A percentile compares a stretch with the other conserved stretches of the same genome.
These are phyloP conservation scores for Neurospora tetrasperma DNA, from an alignment of 495 filamentous ascomycete genomes.

Conservation along the genomic window DNA sequence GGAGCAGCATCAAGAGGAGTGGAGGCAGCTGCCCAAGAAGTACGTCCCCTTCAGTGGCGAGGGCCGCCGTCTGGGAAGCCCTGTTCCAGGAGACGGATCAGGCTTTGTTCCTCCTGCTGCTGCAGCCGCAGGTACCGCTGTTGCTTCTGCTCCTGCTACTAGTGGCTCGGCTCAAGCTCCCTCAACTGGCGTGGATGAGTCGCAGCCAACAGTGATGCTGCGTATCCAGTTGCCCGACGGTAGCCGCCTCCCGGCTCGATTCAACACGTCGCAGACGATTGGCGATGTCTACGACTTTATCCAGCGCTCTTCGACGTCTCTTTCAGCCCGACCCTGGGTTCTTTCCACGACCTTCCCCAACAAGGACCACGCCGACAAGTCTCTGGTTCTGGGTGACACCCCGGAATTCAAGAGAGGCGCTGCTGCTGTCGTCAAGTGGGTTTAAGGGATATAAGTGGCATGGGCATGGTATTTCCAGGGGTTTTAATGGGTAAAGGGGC, in stretches of 20 bases:
- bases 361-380: slow-evolving; percentile 76
- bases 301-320: slow-evolving; percentile 49
- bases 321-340: slow-evolving; percentile 55
- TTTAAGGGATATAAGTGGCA: slow-evolving; percentile 23
- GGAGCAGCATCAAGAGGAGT: slow-evolving; percentile 77
- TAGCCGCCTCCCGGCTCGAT: slow-evolving; percentile 71
- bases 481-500: background rate
- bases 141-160: slow-evolving; percentile 31
- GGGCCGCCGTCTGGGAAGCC: slow-evolving; percentile 84
- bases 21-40: slow-evolving; percentile 67
- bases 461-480: background rate
- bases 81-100: slow-evolving; percentile 56
- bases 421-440: slow-evolving; percentile 85
- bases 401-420: slow-evolving; percentile 71
- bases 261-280: slow-evolving; percentile 86
- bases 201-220: slow-evolving; percentile 65
- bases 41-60: slow-evolving; percentile 78
- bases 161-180: slow-evolving; percentile 25
- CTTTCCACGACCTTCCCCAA: slow-evolving; percentile 94
- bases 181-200: slow-evolving; percentile 53
- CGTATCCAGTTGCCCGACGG: slow-evolving; percentile 89
- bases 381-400: slow-evolving; percentile 60
- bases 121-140: slow-evolving; percentile 24
- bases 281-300: slow-evolving; percentile 88
- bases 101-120: slow-evolving; percentile 25